phyloP scores from a whole-genome alignment of 345 rosid species.

The Brassica napus region Da-Ae NC_063449.1:24070501-24071000 shows the following conservation, averaged over 20 bases:
- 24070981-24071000: neutral
- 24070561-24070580: too few relatives aligned
- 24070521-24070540: neutral
- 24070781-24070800: neutral
- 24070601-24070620: too few relatives aligned
- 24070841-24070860: neutral
- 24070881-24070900: neutral
- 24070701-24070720: too few relatives aligned
- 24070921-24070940: neutral
- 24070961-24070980: constrained; percentile 3
- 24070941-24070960: neutral
- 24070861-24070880: neutral
- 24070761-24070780: neutral
- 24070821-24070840: neutral
- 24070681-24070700: too few relatives aligned
- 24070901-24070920: neutral
- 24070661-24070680: neutral
- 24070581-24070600: neutral
- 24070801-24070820: neutral
- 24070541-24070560: neutral
- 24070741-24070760: too few relatives aligned
- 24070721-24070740: too few relatives aligned
- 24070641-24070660: neutral
- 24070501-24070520: neutral
- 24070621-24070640: neutral